These are phyloP conservation scores for Perkinsela sp. DNA, from an alignment of 208 protist genomes.

Conservation along the genomic window DNA sequence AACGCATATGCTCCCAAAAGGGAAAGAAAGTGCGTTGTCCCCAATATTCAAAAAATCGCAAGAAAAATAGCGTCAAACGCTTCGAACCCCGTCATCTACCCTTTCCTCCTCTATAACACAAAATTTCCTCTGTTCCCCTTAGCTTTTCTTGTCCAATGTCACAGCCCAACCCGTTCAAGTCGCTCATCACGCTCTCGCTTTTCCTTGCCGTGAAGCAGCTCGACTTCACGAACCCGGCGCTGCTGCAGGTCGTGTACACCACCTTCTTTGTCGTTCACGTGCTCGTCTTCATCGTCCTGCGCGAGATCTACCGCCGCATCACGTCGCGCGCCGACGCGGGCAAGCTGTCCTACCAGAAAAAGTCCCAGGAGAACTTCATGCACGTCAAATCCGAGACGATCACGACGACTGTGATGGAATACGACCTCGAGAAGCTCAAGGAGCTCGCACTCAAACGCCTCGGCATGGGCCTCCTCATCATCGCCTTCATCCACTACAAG, in stretches of 20 bases:
- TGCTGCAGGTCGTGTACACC: conserved; percentile 15
- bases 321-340: conserved; percentile 9
- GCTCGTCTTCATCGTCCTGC: conserved; percentile 10
- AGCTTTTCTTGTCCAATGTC: not conserved
- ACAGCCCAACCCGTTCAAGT: not conserved
- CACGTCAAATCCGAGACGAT: not conserved
- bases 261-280: conserved; percentile 23
- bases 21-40: no score
- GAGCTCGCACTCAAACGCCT: conserved; percentile 26
- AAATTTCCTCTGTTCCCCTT: not conserved
- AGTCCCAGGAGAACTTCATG: conserved; percentile 14
- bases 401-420: conserved; percentile 17
- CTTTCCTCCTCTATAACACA: no score
- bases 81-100: no score
- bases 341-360: conserved; percentile 13
- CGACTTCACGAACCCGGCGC: conserved; percentile 31
- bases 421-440: conserved; percentile 31
- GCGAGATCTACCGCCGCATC: conserved; percentile 21
- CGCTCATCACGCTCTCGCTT: not conserved
- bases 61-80: no score
- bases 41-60: no score
- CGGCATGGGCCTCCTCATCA: conserved; percentile 14
- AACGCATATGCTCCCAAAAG: no score
- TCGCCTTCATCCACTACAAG: conserved; percentile 14
- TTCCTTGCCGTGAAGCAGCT: conserved; percentile 6